Evolutionary conservation across 1,284 basidiomycete species (phyloP).

Genomic region (Tilletia setariae): DNA sequence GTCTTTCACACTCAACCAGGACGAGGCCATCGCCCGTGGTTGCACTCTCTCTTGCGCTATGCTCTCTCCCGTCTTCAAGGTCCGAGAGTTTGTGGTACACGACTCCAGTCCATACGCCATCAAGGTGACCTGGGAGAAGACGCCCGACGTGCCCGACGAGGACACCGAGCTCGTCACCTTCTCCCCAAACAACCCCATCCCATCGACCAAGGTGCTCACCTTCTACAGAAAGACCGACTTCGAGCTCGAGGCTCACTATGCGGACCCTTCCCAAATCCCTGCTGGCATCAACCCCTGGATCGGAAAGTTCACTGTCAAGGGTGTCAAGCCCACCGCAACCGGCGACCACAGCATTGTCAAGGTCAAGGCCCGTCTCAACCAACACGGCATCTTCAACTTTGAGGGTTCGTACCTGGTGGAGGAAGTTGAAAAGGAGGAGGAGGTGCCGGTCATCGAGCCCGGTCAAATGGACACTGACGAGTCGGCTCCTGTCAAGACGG

Average conservation of each 20-base stretch:
- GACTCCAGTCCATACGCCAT: constrained; percentile 52
- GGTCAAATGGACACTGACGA: constrained; percentile 42
- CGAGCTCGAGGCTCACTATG: constrained; percentile 49
- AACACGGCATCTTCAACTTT: constrained; percentile 52
- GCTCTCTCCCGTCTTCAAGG: constrained; percentile 53
- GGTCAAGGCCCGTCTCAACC: constrained; percentile 53
- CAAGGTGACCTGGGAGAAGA: constrained; percentile 54
- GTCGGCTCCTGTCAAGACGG: constrained; percentile 44
- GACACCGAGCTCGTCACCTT: constrained; percentile 54
- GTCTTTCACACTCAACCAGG: constrained; percentile 53
- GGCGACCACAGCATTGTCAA: constrained; percentile 55
- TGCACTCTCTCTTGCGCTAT: constrained; percentile 53
- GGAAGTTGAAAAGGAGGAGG: constrained; percentile 54
- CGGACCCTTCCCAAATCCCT: constrained; percentile 40
- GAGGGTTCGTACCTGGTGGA: constrained; percentile 53
- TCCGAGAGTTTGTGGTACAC: constrained; percentile 52
- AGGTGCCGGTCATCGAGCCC: constrained; percentile 46
- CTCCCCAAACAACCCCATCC: constrained; percentile 53
- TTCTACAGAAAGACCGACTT: constrained; percentile 55
- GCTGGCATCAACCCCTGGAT: constrained; percentile 50
- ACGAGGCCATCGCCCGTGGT: constrained; percentile 51
- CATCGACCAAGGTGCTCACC: constrained; percentile 54
- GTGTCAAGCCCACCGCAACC: constrained; percentile 48
- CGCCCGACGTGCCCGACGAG: constrained; percentile 52
- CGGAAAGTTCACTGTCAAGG: constrained; percentile 50